Evolutionary conservation across 2,329 filamentous ascomycete genomes (phyloP).

Genomic region (Aspergillus amoenus): DNA sequence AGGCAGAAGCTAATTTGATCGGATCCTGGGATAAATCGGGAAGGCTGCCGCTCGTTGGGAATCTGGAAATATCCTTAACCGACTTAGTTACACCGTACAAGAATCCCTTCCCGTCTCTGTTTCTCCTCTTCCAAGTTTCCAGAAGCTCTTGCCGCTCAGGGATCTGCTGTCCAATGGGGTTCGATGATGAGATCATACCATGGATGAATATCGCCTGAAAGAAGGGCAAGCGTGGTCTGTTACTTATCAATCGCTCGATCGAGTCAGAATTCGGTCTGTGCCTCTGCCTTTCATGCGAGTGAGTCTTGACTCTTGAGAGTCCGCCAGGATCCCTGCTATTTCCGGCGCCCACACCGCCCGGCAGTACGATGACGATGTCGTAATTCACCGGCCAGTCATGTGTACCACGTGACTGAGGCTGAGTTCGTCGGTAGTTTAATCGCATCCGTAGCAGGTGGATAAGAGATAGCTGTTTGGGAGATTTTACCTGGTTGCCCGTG

Average conservation of each 20-base stretch:
- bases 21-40: no score
- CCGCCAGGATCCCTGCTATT: constrained; percentile 3
- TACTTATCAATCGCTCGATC: constrained; percentile 2
- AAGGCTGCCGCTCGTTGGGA: not conserved
- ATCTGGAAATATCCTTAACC: not conserved
- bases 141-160: constrained; percentile 3
- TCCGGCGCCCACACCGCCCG: constrained; percentile 3
- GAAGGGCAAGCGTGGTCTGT: not conserved
- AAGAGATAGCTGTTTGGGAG: not conserved
- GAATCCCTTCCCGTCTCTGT: not conserved
- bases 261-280: not conserved
- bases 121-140: not conserved
- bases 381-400: constrained; percentile 3
- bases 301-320: not conserved
- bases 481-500: no score
- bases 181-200: constrained; percentile 17
- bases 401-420: constrained; percentile 8
- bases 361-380: constrained; percentile 3
- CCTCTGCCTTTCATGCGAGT: not conserved
- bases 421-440: not conserved
- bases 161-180: constrained; percentile 10
- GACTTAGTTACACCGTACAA: not conserved
- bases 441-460: not conserved
- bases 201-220: not conserved
- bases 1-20: no score